These are phyloP conservation scores for Cladosporium halotolerans DNA, from an alignment of 2,329 filamentous ascomycete genomes.

Conservation along the genomic window DNA sequence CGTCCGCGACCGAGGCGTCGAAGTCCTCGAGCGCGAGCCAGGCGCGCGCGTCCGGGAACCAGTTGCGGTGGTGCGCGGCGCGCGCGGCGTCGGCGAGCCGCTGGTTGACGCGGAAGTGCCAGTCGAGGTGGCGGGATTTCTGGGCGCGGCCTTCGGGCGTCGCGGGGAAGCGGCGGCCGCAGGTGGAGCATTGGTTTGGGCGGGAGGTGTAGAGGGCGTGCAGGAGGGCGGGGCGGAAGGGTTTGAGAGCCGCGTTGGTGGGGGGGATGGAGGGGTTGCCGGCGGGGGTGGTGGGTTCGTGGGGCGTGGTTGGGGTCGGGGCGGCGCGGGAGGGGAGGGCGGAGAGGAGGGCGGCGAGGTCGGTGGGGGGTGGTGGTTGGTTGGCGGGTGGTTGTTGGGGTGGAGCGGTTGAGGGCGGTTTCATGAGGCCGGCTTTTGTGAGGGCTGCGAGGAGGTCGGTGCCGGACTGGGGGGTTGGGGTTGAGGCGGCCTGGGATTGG, in stretches of 20 bases:
- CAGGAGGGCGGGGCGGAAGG: slow-evolving; percentile 66
- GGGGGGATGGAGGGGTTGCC: slow-evolving; percentile 20
- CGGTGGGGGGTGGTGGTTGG: not conserved
- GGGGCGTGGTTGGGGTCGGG: not conserved
- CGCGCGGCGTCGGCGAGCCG: slow-evolving; percentile 66
- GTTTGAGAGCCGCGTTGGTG: slow-evolving; percentile 26
- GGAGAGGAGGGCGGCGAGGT: slow-evolving; percentile 10
- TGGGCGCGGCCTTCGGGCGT: slow-evolving; percentile 73
- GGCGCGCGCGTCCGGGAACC: slow-evolving; percentile 89
- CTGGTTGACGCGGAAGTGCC: slow-evolving; percentile 93
- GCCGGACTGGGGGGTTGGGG: slow-evolving; percentile 18
- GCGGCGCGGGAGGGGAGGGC: slow-evolving; percentile 1
- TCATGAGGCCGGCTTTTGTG: slow-evolving; percentile 24
- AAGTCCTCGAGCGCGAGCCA: slow-evolving; percentile 84
- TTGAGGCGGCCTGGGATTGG: slow-evolving; percentile 23
- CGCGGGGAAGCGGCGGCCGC: slow-evolving; percentile 76
- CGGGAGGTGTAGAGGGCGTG: slow-evolving; percentile 70
- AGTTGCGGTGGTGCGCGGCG: slow-evolving; percentile 76
- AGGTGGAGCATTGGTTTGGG: slow-evolving; percentile 84
- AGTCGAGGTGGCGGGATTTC: slow-evolving; percentile 91
- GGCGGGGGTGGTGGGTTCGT: not conserved
- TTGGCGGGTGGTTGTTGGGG: not conserved
- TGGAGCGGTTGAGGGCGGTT: slow-evolving; percentile 11
- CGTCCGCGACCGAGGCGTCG: slow-evolving; percentile 53
- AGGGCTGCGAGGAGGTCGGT: slow-evolving; percentile 27